Evolutionary conservation across 306 rosid genomes (phyloP), one percentile per base, ranked within the genome.

Genomic region (Astragalus glycyphyllos): DNA sequence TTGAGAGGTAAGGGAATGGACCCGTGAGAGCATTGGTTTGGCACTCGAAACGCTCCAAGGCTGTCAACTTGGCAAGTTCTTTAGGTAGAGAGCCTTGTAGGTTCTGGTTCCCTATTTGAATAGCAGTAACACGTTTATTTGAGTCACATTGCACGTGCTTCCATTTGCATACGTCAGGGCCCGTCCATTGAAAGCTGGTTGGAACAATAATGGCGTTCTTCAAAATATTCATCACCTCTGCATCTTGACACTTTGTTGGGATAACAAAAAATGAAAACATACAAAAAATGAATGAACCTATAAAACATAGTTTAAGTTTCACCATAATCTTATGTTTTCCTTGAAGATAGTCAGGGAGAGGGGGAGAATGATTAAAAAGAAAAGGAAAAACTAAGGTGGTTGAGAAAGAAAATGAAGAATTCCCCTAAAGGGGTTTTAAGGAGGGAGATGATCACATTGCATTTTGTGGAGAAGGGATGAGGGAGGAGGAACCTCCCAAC

Each of bases 31-130:
- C 50, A 71, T 94, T 94, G 4, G 8, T 0, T 47, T 83, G 86
- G 3, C 89, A 86, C 79, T 94, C 95, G 0, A 94, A 81, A 0
- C 13, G 76, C 41, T 63, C 44, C 48, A 92, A 66, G 1, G 58
- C 48, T 1, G 84, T 8, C 3, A 94, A 72, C 29, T 70, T 68
- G 2, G 1, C 16, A 8, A 94, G 89, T 11, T 83, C 86, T 11
- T 58, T 32, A 0, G 92, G 95, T 20, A 94, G 88, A 6, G 80
- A 34, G 2, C 99, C 99, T 29, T 69, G 45, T 6, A 94, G 92
- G 0, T 81, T 86, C 15, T 72, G 84, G 8, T 68, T 75, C 3
- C 88, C 88, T 32, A 94, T 71, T 71, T 84, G 89, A 48, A 94
- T 89, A 11, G 65, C 59, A 0, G 1, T 5, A 0, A 94, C 87